Percentiles rank a stretch among this genome's conserved stretches.
Evolutionary conservation across 1,284 basidiomycete genomes (phyloP).

Genomic region (Gomphus bonarii): DNA sequence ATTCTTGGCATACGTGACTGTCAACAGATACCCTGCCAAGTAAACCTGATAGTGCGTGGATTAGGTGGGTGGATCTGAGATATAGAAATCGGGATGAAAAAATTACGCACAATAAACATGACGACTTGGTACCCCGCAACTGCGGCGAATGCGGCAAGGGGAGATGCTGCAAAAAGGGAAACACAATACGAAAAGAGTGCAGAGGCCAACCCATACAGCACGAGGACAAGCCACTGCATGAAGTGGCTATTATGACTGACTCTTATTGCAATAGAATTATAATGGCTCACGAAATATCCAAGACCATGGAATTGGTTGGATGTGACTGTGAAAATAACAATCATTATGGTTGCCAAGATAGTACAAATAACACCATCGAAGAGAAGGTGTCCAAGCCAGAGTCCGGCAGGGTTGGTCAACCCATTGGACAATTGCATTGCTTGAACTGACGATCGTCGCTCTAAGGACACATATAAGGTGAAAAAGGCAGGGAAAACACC

Average conservation of each 20-base stretch:
- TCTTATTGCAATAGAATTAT: neutral
- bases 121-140: conserved; percentile 69
- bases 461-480: conserved; percentile 62
- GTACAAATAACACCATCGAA: conserved; percentile 60
- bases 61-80: neutral
- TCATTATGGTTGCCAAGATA: conserved; percentile 48
- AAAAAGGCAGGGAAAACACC: conserved; percentile 74
- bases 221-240: conserved; percentile 57
- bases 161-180: conserved; percentile 52
- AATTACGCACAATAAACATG: conserved; percentile 49
- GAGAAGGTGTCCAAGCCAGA: conserved; percentile 73
- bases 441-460: conserved; percentile 57
- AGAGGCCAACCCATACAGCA: conserved; percentile 60
- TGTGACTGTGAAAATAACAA: conserved; percentile 47
- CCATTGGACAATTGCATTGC: conserved; percentile 77
- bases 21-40: conserved; percentile 54
- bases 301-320: conserved; percentile 60
- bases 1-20: conserved; percentile 59
- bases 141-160: conserved; percentile 64
- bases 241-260: neutral
- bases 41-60: conserved; percentile 35
- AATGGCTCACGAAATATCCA: conserved; percentile 50
- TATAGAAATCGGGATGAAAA: neutral
- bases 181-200: conserved; percentile 61
- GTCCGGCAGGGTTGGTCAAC: conserved; percentile 54